Base-by-base conservation (phyloP, 306 rosid genomes). In the Vicia sativa region DNA sequence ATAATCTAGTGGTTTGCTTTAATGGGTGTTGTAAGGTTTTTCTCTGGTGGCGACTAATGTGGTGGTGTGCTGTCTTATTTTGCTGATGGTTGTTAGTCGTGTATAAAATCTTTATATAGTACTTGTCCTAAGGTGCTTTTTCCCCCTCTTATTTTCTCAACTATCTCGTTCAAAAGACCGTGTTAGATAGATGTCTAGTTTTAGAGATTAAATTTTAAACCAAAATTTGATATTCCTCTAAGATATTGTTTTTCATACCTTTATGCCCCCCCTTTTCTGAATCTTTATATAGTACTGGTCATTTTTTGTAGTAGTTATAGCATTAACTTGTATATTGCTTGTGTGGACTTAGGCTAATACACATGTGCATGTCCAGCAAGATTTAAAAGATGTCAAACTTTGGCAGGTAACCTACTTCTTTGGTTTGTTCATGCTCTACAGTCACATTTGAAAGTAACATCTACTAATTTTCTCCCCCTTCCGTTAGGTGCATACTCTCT, bases 331-430 rank as follows among this genome's bases (percentile, higher is more conserved):
- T 42, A 25, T 67, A 50, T 45, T 79, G 35, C 55, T 42, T 53
- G 69, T 57, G 69, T 85, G 70, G 44, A 56, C 53, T 76, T 71
- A 93, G 99, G 99, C 97, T 57, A 93, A 93, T 74, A 93, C 99
- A 1, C 97, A 93, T 65, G 89, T 93, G 44, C 89, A 88, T 4
- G 96, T 89, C 53, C 85, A 81, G 48, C 96, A 85, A 29, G 99
- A 90, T 64, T 82, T 87, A 54, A 93, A 83, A 74, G 98, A 93
- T 71, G 99, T 93, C 72, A 93, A 87, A 81, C 95, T 93, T 70
- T 93, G 99, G 99, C 99, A 93, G 95, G 99, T 93, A 80, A 76
- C 23, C 67, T 42, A 16, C 29, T 71, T 60, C 45, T 14, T 77
- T 58, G 53, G 42, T 23, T 75, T 55, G 34, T 72, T 72, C 65